Evolutionary conservation across 352 stramenopile genomes (phyloP).

Genomic region (Aphanomyces cochlioides): DNA sequence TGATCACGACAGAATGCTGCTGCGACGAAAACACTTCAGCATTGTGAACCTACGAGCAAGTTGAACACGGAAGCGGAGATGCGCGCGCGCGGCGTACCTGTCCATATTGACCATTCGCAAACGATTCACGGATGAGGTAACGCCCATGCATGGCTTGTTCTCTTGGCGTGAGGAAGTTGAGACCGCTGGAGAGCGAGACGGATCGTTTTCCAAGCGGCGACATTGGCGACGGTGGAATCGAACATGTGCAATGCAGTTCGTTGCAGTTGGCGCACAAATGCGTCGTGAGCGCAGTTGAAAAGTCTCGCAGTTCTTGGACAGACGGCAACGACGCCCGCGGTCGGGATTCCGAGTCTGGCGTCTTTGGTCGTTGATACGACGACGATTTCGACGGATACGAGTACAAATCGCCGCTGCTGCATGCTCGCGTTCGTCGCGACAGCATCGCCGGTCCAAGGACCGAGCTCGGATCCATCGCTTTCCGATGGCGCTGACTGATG

Average conservation of each 20-base stretch:
- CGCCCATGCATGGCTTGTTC: slow-evolving; percentile 65
- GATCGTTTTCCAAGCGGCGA: background rate
- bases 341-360: background rate
- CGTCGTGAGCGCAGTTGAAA: slow-evolving; percentile 13
- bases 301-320: slow-evolving; percentile 24
- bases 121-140: slow-evolving; percentile 71
- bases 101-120: slow-evolving; percentile 65
- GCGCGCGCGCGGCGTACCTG: slow-evolving; percentile 31
- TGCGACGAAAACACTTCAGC: slow-evolving; percentile 51
- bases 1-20: slow-evolving; percentile 53
- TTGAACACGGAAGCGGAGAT: slow-evolving; percentile 11
- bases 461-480: slow-evolving; percentile 20
- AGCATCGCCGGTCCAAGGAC: slow-evolving; percentile 4
- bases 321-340: slow-evolving; percentile 9
- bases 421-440: background rate
- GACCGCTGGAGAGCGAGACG: background rate
- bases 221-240: background rate
- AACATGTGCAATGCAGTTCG: slow-evolving; percentile 18
- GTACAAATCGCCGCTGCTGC: slow-evolving; percentile 25
- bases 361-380: background rate
- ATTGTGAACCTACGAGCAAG: slow-evolving; percentile 37
- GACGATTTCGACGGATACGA: background rate
- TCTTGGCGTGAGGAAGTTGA: slow-evolving; percentile 41
- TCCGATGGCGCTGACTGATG: slow-evolving; percentile 21
- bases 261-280: slow-evolving; percentile 14